Conservation (phyloP, 1,139 yeast genomes). For the Arxiozyma slooffiae region DNA sequence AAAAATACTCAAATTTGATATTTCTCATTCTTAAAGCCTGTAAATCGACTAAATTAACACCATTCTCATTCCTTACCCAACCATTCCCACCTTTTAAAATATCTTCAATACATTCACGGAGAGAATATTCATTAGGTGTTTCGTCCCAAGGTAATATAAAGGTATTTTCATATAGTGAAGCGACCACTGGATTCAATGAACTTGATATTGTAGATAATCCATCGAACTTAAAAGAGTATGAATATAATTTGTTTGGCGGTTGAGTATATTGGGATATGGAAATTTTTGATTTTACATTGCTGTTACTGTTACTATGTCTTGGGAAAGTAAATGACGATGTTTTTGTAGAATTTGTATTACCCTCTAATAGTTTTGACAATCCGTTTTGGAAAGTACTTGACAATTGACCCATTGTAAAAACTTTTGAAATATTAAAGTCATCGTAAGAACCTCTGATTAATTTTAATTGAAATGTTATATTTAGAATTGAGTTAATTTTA, state of each 20-base stretch:
- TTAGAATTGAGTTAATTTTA: slow-evolving; percentile 70
- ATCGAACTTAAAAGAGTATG: slow-evolving; percentile 2
- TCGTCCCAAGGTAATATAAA: slow-evolving; percentile 73
- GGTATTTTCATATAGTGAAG: slow-evolving; percentile 48
- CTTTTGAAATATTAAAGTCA: slow-evolving; percentile 20
- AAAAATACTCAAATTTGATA: slow-evolving; percentile 10
- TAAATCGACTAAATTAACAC: slow-evolving; percentile 35
- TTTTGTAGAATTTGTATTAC: slow-evolving; percentile 1
- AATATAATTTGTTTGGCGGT: slow-evolving; percentile 1
- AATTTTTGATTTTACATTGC: neutral
- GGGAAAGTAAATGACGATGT: slow-evolving; percentile 11
- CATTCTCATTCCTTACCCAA: slow-evolving; percentile 45
- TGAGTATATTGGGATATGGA: neutral
- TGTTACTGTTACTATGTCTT: neutral
- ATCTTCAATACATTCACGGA: slow-evolving; percentile 65
- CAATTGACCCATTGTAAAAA: slow-evolving; percentile 16
- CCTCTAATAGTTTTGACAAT: slow-evolving; percentile 19
- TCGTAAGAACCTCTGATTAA: slow-evolving; percentile 37
- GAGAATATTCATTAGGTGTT: slow-evolving; percentile 62
- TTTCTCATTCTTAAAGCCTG: slow-evolving; percentile 30
- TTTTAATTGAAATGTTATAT: slow-evolving; percentile 39
- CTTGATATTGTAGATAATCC: slow-evolving; percentile 16
- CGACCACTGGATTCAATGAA: slow-evolving; percentile 39
- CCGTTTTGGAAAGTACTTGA: slow-evolving; percentile 19
- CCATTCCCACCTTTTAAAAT: slow-evolving; percentile 69